Evolutionary conservation across 2,329 filamentous ascomycete species (phyloP).

Genomic region (Xylogone sp.): DNA sequence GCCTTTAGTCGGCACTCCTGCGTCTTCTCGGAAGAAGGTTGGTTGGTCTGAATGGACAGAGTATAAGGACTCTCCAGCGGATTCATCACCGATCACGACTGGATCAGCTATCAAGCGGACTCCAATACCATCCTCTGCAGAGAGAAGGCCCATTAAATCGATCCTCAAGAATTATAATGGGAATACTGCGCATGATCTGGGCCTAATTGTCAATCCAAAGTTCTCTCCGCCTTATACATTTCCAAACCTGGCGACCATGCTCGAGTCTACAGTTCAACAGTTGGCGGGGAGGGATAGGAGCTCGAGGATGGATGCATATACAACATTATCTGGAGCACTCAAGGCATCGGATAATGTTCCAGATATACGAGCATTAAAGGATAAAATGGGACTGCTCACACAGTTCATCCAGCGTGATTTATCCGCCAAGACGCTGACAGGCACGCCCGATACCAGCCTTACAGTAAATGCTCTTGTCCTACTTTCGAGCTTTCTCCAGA

Average conservation of each 20-base stretch:
- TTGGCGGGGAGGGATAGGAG: constrained; percentile 70
- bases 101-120: constrained; percentile 7
- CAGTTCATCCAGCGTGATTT: constrained; percentile 85
- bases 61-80: constrained; percentile 43
- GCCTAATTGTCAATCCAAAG: constrained; percentile 11
- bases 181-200: constrained; percentile 9
- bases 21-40: constrained; percentile 47
- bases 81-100: constrained; percentile 11
- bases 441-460: constrained; percentile 62
- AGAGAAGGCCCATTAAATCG: constrained; percentile 58
- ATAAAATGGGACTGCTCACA: constrained; percentile 72
- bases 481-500: constrained; percentile 72
- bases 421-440: constrained; percentile 52
- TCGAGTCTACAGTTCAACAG: constrained; percentile 80
- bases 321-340: constrained; percentile 70
- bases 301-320: constrained; percentile 80
- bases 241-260: constrained; percentile 69
- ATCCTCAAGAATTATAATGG: constrained; percentile 72
- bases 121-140: constrained; percentile 25
- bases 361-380: constrained; percentile 65
- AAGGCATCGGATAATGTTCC: constrained; percentile 81
- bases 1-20: background rate
- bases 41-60: constrained; percentile 57
- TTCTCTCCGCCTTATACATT: constrained; percentile 24
- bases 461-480: constrained; percentile 75